phyloP scores from a whole-genome alignment of 2,329 filamentous ascomycete genomes.

The Leptodontidium sp. region DNA sequence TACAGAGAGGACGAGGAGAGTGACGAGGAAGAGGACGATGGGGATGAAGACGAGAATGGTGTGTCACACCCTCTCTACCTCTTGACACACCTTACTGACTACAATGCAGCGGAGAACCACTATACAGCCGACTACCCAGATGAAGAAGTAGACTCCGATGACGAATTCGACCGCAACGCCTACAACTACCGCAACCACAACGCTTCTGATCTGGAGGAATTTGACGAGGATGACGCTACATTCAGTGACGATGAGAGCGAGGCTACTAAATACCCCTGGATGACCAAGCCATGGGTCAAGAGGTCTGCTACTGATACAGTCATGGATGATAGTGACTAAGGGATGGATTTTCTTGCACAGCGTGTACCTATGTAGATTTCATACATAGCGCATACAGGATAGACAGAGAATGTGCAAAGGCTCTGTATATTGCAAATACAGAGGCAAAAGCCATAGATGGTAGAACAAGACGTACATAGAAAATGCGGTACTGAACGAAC shows the following conservation, averaged over 20 bases:
- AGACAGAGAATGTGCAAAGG: not conserved
- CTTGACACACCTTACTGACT: conserved; percentile 29
- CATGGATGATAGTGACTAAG: conserved; percentile 10
- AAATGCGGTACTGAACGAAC: not conserved
- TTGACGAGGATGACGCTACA: conserved; percentile 38
- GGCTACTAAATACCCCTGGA: conserved; percentile 43
- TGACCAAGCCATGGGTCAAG: conserved; percentile 23
- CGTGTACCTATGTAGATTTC: not conserved
- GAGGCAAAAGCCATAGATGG: not conserved
- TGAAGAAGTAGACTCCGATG: conserved; percentile 77
- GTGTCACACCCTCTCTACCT: not conserved
- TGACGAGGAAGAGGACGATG: conserved; percentile 70
- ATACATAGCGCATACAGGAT: conserved; percentile 9
- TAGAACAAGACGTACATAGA: not conserved
- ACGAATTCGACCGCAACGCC: conserved; percentile 65
- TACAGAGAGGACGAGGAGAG: conserved; percentile 67
- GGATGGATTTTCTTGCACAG: not conserved
- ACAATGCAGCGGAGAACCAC: conserved; percentile 72
- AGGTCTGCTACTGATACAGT: not conserved
- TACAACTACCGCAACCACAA: conserved; percentile 60
- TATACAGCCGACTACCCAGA: conserved; percentile 84
- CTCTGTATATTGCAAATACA: not conserved
- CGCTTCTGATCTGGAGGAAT: conserved; percentile 45
- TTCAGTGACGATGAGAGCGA: conserved; percentile 43
- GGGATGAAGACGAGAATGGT: conserved; percentile 74